These are phyloP conservation scores for Dryas integrifolia DNA, from an alignment of 331 rosid species.

Conservation along the genomic window DNA sequence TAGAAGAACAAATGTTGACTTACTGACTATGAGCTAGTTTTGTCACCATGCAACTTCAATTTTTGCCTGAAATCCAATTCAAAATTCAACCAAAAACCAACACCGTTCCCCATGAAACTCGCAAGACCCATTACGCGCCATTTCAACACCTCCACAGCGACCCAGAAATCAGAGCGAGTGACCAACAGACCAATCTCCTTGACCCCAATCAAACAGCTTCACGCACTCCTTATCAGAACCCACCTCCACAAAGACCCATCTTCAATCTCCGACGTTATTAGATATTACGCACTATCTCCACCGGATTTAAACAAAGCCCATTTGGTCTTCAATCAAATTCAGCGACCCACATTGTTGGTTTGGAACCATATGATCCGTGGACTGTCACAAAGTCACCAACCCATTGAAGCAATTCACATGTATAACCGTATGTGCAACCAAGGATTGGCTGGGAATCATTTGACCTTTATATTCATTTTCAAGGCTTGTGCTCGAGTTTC, in stretches of 20 bases:
- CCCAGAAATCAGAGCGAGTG: conserved; percentile 22
- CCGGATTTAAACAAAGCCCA: conserved; percentile 35
- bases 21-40: background rate
- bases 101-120: conserved; percentile 24
- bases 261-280: conserved; percentile 40
- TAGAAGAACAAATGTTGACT: background rate
- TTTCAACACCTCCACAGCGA: conserved; percentile 16
- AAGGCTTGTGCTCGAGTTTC: conserved; percentile 58
- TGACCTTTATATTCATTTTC: conserved; percentile 43
- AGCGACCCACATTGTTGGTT: conserved; percentile 38
- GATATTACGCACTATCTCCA: conserved; percentile 38
- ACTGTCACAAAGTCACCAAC: conserved; percentile 34
- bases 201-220: conserved; percentile 38
- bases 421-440: conserved; percentile 28
- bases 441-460: conserved; percentile 34
- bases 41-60: background rate
- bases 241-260: conserved; percentile 39
- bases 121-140: conserved; percentile 24
- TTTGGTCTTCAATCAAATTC: conserved; percentile 39
- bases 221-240: conserved; percentile 44
- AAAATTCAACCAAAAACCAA: background rate
- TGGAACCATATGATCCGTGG: conserved; percentile 55
- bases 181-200: conserved; percentile 8
- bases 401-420: conserved; percentile 36
- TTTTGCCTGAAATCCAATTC: conserved; percentile 1